Base-by-base conservation (phyloP, 352 stramenopile genomes). In the Globisporangium solare region DNA sequence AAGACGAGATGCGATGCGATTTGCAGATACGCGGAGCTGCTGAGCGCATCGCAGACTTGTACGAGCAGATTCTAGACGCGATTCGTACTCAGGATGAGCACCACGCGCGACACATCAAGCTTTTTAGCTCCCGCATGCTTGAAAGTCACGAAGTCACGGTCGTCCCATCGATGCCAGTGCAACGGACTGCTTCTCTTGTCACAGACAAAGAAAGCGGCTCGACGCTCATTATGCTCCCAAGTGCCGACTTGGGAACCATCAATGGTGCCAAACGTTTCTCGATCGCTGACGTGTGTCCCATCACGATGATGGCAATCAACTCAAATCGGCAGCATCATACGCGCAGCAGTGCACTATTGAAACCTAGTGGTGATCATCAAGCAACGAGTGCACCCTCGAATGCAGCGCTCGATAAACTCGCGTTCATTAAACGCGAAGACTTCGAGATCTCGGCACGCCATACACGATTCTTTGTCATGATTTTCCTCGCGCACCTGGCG, bases 71-170 rank as follows among this genome's bases (percentile, higher is more conserved):
- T 24, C 18, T 88, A 14, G 49, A 31, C 4, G 58, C 58, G 20
- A 76, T 89, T 20, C 75, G 75, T 0, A 41, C 60, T 8, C 76
- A 89, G 53, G 76, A 89, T 51, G 79, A 89, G 46, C 79, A 89
- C 51, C 88, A 88, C 27, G 76, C 76, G 17, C 72, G 69, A 20
- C 61, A 88, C 41, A 41, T 64, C 31, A 89, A 89, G 62, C 54
- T 89, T 1, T 89, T 88, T 46, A 86, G 65, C 50, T 73, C 79
- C 0, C 74, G 79, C 14, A 74, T 86, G 60, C 75, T 86, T 32
- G 76, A 89, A 50, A 74, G 54, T 42, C 78, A 83, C 50, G 79
- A 89, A 56, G 66, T 88, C 14, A 84, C 79, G 0, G 64, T 86
- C 20, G 56, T 75, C 0, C 73, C 58, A 3, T 47, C 24, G 27